Base-by-base conservation (phyloP, 2,329 filamentous ascomycete species). In the Thielaviopsis ethacetica region DNA sequence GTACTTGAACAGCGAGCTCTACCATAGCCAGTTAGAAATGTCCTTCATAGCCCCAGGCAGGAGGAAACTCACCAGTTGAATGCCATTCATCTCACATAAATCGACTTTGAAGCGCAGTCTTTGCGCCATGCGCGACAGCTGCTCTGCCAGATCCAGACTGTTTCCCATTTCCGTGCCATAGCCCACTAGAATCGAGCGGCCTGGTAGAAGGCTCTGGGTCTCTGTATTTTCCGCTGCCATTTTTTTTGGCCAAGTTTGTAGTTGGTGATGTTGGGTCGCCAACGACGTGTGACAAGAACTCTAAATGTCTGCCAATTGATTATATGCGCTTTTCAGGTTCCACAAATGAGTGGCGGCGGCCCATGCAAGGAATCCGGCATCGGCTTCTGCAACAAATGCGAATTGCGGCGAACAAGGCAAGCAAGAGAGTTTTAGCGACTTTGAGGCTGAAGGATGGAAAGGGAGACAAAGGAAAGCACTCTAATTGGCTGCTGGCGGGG, bases 141-240 rank as follows among this genome's bases (percentile, higher is more conserved):
- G 89, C 66, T 89, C 84, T 21, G 93, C 91, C 63, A 91, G 81
- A 71, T 97, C 91, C 71, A 95, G 88, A 58, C 89, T 85, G 67
- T 93, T 96, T 59, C 93, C 93, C 22, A 91, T 97, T 74, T 98
- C 93, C 47, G 91, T 94, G 59, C 89, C 93, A 72, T 95, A 98
- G 38, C 95, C 78, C 60, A 98, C 77, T 64, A 95, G 79, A 55
- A 79, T 70, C 61, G 71, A 73, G 64, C 78, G 53, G 21, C 26
- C 49, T 2, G 12, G 49, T 6, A 24, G n/a, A n/a, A n/a, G 17
- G 15, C 38, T 15, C 2, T n/a, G 38, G n/a, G 38, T 7, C 15
- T 44, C 38, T 17, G 13, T 44, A n/a, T n/a, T 44, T 44, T 44
- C 38, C 38, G 17, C 38, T 6, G 17, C 7, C 15, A 44, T 44